These are phyloP conservation scores for Verticillium nubilum DNA, from an alignment of 2,329 filamentous ascomycete species.

Conservation along the genomic window DNA sequence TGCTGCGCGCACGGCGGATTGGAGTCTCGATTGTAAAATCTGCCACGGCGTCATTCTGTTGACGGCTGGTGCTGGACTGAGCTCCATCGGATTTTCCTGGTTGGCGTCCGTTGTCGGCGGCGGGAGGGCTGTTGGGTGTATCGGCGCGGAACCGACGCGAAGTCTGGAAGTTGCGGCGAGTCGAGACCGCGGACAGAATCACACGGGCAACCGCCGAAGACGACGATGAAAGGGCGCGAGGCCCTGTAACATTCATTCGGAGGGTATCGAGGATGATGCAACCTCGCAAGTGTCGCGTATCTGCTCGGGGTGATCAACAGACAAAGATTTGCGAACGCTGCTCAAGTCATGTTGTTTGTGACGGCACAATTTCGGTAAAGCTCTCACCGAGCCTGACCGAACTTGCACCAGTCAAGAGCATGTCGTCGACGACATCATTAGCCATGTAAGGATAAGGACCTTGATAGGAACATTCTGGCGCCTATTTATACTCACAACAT, in stretches of 20 bases:
- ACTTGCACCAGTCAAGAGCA: too few species aligned
- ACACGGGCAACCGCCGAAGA: conserved; percentile 10
- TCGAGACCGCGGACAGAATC: neutral
- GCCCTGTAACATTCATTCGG: conserved; percentile 20
- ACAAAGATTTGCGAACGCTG: neutral
- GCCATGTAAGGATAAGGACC: too few species aligned
- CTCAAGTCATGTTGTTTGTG: neutral
- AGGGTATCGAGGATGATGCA: neutral
- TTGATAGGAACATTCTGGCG: too few species aligned
- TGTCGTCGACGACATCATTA: too few species aligned
- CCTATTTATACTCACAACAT: too few species aligned
- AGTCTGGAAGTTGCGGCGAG: conserved; percentile 9
- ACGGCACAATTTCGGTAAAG: neutral
- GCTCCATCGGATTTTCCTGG: conserved; percentile 10
- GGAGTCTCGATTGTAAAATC: neutral
- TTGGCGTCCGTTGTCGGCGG: conserved; percentile 11
- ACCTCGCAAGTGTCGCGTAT: neutral
- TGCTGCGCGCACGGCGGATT: conserved; percentile 6
- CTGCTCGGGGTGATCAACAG: neutral
- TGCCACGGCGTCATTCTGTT: neutral
- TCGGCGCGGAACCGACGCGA: conserved; percentile 9
- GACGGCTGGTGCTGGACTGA: conserved; percentile 6
- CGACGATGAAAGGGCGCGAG: conserved; percentile 15
- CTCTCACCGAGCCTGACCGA: neutral
- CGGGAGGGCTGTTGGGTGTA: conserved; percentile 6